These are phyloP conservation scores for Vitis labrusca DNA, from an alignment of 164 flowering plant species.

Conservation along the genomic window DNA sequence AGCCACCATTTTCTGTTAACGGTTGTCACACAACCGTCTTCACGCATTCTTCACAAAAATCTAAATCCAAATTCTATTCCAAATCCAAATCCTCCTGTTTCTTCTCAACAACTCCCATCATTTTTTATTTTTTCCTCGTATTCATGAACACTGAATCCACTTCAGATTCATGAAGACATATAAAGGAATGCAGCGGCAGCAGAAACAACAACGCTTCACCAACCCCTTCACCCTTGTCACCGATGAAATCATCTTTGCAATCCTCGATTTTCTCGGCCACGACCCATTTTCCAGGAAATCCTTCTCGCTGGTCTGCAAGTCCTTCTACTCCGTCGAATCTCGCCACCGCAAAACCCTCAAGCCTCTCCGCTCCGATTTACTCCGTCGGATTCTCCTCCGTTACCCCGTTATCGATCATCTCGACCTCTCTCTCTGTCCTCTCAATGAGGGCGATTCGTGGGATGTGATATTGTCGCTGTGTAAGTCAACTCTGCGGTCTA, in stretches of 20 bases:
- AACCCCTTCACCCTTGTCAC: conserved; percentile 22
- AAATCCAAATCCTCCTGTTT: no score
- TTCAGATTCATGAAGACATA: no score
- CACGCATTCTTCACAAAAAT: no score
- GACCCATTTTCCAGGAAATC: conserved; percentile 44
- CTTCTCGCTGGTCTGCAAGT: conserved; percentile 51
- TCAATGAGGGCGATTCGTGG: conserved; percentile 42
- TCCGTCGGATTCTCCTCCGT: conserved; percentile 28
- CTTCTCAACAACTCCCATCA: no score
- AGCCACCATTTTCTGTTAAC: no score
- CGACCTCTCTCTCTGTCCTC: conserved; percentile 65
- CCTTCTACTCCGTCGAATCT: conserved; percentile 45
- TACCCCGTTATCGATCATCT: conserved; percentile 40
- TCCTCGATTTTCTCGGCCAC: conserved; percentile 46
- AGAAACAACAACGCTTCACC: neutral
- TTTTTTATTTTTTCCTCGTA: no score
- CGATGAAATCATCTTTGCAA: conserved; percentile 36
- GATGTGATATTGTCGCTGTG: conserved; percentile 20
- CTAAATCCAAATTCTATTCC: no score
- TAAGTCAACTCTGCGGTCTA: conserved; percentile 29
- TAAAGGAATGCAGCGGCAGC: neutral
- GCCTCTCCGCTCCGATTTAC: conserved; percentile 43
- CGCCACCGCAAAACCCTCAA: conserved; percentile 45
- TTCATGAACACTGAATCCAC: no score
- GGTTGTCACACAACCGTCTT: no score